Base-by-base conservation (phyloP, 768 basidiomycete species). In the Tylopilus plumbeoviolaceoides region DNA sequence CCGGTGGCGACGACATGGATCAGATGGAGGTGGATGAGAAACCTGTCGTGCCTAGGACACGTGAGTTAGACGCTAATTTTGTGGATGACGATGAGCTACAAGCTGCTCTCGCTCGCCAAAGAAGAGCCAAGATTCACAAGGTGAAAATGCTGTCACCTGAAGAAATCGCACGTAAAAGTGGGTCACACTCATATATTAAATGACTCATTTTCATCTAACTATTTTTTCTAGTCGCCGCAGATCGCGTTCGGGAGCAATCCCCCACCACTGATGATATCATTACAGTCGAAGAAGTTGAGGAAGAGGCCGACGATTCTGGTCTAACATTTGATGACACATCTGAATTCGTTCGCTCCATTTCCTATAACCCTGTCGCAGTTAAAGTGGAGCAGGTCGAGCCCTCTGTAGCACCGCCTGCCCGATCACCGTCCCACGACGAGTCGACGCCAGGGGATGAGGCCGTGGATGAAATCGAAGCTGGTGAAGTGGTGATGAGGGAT, bases 71-170 rank as follows among this genome's bases (percentile, higher is more conserved):
- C 66, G 77, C 79, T 61, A 95, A 95, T 72, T 91, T 97, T 70
- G 87, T 98, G 58, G 97, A 98, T 72, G 97, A 99, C 69, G 97
- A 99, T 70, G 97, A 99, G 63, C 81, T 99, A 40, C 95, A 98
- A 76, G 89, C 90, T 39, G 91, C 90, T 25, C 77, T 98, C 53
- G 87, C 95, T 33, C 83, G 91, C 10, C 84, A 91, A 53, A 80
- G 97, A 53, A 82, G 88, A 62, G 87, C 87, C 45, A 91, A 89
- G 60, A 75, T 92, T 5, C 83, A 81, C 63, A 91, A 89, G 66
- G 59, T 78, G 20, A 87, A 89, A 65, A 91, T 89, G 62, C 49
- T 87, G 14, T 79, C 85, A 4, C 86, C 91, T 0, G 93, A 97
- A 63, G 85, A 95, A 60, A 73, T 95, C 21, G 91, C 90, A 2